Evolutionary conservation across 2,329 filamentous ascomycete species (phyloP), one percentile per base, ranked within the genome.

Genomic region (Sordariomycetes sp.): DNA sequence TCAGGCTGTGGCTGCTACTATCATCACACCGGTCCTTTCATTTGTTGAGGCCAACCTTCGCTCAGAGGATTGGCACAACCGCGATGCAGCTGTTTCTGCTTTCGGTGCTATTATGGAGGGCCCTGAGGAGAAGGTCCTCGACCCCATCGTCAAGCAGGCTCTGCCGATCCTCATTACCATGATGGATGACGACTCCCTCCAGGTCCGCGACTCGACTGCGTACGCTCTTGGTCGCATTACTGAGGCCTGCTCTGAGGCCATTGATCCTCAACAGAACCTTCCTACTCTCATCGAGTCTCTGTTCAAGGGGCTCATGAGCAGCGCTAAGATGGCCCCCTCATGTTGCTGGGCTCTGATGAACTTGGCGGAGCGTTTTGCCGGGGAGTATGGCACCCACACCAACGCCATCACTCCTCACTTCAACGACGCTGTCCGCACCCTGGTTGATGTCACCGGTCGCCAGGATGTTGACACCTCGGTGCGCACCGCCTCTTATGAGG

Each of bases 301-400:
- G 8, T 98, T 98, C 67, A 78, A 80, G 46, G 92, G 90, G 33
- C 72, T 98, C 39, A 78, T 86, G 39, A 90, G 84, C 64, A 92
- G 83, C 56, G 82, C 87, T 39, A 95, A 94, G 75, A 98, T 98
- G 80, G 92, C 90, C 21, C 80, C 86, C 36, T 98, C 92, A 20
- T 96, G 92, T 77, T 98, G 92, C 67, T 95, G 93, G 92, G 88
- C 92, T 21, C 66, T 98, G 46, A 96, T 98, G 86, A 98, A 96
- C 63, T 67, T 98, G 54, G 90, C 92, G 9, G 92, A 98, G 55
- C 82, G 88, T 41, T 98, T 96, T 55, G 85, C 87, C 20, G 86
- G 87, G 38, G 88, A 95, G 36, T 72, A 80, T 36, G 86, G 85
- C 32, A 82, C 80, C 40, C 49, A 68, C 27, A 68, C 81, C 48